Evolutionary conservation across 2,329 filamentous ascomycete species (phyloP).

Genomic region (Xylaria multiplex): DNA sequence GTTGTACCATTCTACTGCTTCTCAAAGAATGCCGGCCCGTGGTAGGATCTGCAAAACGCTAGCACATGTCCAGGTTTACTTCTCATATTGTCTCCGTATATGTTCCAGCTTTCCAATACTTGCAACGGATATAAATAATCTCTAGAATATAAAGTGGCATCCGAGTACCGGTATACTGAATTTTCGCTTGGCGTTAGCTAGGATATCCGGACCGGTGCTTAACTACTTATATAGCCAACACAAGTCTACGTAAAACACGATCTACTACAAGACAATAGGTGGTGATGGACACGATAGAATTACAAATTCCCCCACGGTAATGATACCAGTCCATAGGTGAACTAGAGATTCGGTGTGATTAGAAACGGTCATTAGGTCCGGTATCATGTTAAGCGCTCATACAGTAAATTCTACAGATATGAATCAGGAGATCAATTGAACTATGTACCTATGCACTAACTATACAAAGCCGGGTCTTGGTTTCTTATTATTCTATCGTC

Average conservation of each 20-base stretch:
- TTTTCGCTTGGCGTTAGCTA: neutral
- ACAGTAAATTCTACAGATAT: too few species aligned
- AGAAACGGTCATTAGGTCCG: too few species aligned
- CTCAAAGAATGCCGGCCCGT: neutral
- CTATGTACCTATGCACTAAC: too few species aligned
- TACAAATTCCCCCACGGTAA: neutral
- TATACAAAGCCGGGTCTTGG: too few species aligned
- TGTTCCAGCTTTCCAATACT: neutral
- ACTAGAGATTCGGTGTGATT: too few species aligned
- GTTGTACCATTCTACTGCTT: neutral
- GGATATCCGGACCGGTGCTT: neutral
- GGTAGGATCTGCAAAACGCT: too few species aligned
- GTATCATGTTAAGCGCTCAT: too few species aligned
- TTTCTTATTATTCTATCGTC: too few species aligned
- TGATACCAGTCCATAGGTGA: conserved; percentile 1
- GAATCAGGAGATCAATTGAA: too few species aligned
- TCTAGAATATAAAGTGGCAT: neutral
- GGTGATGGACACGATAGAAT: neutral
- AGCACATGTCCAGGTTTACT: neutral
- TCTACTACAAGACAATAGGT: neutral
- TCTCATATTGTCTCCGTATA: neutral
- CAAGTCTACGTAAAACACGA: neutral
- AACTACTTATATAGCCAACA: neutral
- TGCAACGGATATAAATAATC: too few species aligned
- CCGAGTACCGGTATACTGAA: neutral